Conservation (phyloP, 225 moss, liverwort and hornwort species). For the Straminergon stramineum region DNA sequence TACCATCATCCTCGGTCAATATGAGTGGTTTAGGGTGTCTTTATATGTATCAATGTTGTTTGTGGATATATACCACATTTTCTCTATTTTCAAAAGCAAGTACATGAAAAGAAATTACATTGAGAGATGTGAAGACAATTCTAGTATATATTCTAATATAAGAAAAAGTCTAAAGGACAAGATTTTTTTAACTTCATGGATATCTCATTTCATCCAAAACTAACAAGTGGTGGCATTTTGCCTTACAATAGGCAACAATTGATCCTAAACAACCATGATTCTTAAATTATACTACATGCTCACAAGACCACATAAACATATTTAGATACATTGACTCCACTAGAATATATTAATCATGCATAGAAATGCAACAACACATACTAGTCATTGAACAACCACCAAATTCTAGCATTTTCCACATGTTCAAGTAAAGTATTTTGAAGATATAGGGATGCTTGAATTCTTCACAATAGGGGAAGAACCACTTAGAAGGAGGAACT, state of each 20-base stretch:
- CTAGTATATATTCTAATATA: not conserved
- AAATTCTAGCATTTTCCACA: too few species aligned
- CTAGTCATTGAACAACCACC: rapidly evolving
- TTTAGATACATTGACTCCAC: too few species aligned
- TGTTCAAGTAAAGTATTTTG: not conserved
- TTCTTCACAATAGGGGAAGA: not conserved
- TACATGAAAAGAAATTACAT: not conserved
- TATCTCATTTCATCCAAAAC: too few species aligned
- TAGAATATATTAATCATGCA: not conserved
- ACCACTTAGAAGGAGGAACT: rapidly evolving
- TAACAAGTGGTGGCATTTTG: not conserved
- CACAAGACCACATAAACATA: not conserved
- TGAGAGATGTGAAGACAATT: too few species aligned
- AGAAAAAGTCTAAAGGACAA: too few species aligned
- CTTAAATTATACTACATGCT: not conserved
- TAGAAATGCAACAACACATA: rapidly evolving
- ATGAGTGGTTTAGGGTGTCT: too few species aligned
- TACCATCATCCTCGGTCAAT: not conserved
- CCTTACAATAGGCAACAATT: too few species aligned
- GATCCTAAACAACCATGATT: rapidly evolving
- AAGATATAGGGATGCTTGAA: not conserved
- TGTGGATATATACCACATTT: not conserved
- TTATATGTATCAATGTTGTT: too few species aligned
- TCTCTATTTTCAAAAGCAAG: not conserved
- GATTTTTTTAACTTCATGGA: not conserved